Conservation (phyloP, 164 flowering plant species). For the Piper longum region DNA sequence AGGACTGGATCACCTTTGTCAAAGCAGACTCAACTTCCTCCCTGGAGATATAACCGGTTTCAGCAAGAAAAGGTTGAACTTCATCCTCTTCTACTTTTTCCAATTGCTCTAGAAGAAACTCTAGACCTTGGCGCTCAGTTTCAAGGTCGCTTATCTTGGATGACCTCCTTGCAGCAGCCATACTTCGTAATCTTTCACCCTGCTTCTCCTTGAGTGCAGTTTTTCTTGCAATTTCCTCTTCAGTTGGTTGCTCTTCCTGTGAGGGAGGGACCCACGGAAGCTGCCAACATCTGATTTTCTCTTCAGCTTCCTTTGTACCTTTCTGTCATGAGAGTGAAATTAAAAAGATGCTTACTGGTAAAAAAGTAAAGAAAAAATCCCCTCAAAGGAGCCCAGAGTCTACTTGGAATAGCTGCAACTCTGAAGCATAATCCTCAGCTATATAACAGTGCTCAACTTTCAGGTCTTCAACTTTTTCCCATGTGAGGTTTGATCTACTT, state of each 20-base stretch:
- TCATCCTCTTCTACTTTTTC: conserved; percentile 48
- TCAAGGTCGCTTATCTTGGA: conserved; percentile 79
- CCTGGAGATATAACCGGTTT: conserved; percentile 68
- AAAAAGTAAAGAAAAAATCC: neutral
- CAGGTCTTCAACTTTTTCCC: conserved; percentile 98
- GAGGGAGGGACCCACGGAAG: conserved; percentile 86
- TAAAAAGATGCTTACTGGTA: neutral
- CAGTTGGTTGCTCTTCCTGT: conserved; percentile 67
- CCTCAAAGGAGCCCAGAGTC: neutral
- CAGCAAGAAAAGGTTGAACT: conserved; percentile 45
- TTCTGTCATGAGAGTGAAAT: conserved; percentile 27
- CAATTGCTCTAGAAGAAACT: conserved; percentile 64
- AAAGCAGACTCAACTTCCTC: conserved; percentile 67
- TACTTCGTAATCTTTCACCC: conserved; percentile 81
- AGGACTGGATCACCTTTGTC: conserved; percentile 45
- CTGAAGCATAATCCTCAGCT: conserved; percentile 71
- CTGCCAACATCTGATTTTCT: conserved; percentile 85
- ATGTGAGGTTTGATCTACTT: conserved; percentile 58
- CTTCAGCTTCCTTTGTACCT: conserved; percentile 75
- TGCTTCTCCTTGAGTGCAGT: conserved; percentile 90
- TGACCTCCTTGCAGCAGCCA: conserved; percentile 90
- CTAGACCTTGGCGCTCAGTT: conserved; percentile 64
- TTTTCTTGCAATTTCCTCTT: conserved; percentile 89
- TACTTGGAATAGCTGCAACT: conserved; percentile 72
- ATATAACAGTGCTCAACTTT: conserved; percentile 94